Conservation (phyloP, 768 basidiomycete species). For the Lanmaoa rubissima region DNA sequence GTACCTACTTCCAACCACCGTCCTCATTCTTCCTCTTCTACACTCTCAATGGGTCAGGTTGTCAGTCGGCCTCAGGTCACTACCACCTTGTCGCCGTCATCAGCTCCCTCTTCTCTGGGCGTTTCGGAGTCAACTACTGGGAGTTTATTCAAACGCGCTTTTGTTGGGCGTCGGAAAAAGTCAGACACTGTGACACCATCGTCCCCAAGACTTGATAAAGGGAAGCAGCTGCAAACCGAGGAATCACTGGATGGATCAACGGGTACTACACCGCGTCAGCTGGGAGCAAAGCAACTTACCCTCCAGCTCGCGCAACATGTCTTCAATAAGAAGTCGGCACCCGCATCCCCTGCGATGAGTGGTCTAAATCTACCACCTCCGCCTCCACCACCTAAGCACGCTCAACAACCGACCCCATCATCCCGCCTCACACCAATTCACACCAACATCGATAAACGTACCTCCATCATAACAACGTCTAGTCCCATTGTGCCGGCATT, state of each 20-base stretch:
- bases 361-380: slow-evolving; percentile 32
- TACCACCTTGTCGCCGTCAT: slow-evolving; percentile 26
- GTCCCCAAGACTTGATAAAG: slow-evolving; percentile 22
- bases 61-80: slow-evolving; percentile 33
- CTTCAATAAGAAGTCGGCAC: slow-evolving; percentile 39
- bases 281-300: slow-evolving; percentile 36
- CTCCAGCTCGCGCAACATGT: slow-evolving; percentile 47
- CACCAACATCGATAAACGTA: slow-evolving; percentile 37
- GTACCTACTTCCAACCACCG: slow-evolving; percentile 24
- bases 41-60: slow-evolving; percentile 35
- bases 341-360: slow-evolving; percentile 34
- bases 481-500: slow-evolving; percentile 61
- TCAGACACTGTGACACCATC: slow-evolving; percentile 22
- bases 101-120: slow-evolving; percentile 25
- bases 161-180: slow-evolving; percentile 35
- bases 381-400: slow-evolving; percentile 40
- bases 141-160: slow-evolving; percentile 31
- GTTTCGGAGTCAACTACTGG: slow-evolving; percentile 23
- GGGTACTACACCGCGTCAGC: slow-evolving; percentile 20
- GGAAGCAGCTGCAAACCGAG: slow-evolving; percentile 20
- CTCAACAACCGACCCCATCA: slow-evolving; percentile 15
- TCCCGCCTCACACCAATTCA: slow-evolving; percentile 25
- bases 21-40: slow-evolving; percentile 26
- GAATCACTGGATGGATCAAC: slow-evolving; percentile 14
- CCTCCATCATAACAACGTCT: slow-evolving; percentile 50